Evolutionary conservation across 228 moss, liverwort and hornwort species (phyloP).

Genomic region (Sphagnum fallax): DNA sequence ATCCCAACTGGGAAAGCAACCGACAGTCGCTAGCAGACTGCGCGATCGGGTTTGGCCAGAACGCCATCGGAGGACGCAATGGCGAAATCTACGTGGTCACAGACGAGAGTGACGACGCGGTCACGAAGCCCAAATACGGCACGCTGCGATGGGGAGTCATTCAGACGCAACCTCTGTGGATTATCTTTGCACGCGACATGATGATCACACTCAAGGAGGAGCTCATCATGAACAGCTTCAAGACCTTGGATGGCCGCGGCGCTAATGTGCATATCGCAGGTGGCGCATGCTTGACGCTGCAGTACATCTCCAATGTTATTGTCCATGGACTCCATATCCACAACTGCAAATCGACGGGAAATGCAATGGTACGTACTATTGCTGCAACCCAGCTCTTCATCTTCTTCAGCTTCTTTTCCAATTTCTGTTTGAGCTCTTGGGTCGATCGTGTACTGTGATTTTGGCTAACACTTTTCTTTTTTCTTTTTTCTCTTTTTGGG

Average conservation of each 20-base stretch:
- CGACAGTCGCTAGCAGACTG: slow-evolving; percentile 49
- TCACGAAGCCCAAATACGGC: slow-evolving; percentile 36
- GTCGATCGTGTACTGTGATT: too few relatives aligned
- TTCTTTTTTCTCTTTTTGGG: too few relatives aligned
- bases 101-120: slow-evolving; percentile 58
- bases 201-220: slow-evolving; percentile 64
- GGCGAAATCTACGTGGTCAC: slow-evolving; percentile 68
- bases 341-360: slow-evolving; percentile 60
- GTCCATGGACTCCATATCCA: slow-evolving; percentile 67
- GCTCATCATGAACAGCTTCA: slow-evolving; percentile 75
- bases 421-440: too few relatives aligned
- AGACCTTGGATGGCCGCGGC: slow-evolving; percentile 76
- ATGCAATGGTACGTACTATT: slow-evolving; percentile 15
- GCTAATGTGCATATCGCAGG: slow-evolving; percentile 69
- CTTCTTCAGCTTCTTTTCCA: too few relatives aligned
- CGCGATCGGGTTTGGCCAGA: slow-evolving; percentile 58
- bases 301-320: slow-evolving; percentile 62
- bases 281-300: slow-evolving; percentile 55
- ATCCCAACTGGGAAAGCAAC: slow-evolving; percentile 18
- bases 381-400: too few relatives aligned
- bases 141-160: slow-evolving; percentile 69
- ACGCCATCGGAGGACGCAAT: slow-evolving; percentile 62
- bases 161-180: slow-evolving; percentile 61
- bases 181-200: slow-evolving; percentile 61
- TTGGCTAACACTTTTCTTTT: too few relatives aligned